Conservation (phyloP, 257 asterid species). For the Solanum sitiens region DNA sequence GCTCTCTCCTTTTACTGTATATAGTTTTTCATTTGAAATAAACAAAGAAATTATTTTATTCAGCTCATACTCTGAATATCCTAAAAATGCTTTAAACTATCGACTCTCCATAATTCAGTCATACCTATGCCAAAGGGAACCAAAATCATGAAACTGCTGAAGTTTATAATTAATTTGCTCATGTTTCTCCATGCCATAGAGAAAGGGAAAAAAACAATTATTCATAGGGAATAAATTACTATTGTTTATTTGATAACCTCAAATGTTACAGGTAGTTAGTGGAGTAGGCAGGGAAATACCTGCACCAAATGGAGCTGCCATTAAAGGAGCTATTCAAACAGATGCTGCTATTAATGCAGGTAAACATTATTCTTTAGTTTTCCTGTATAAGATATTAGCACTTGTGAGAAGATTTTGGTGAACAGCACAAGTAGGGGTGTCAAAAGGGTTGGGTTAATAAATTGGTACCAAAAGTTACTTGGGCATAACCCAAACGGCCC, state of each 20-base stretch:
- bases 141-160: neutral
- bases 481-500: neutral
- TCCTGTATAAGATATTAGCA: neutral
- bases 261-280: slow-evolving; percentile 56
- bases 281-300: slow-evolving; percentile 96
- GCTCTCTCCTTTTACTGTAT: neutral
- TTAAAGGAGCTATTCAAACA: slow-evolving; percentile 89
- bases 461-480: neutral
- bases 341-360: slow-evolving; percentile 95
- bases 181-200: neutral
- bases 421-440: neutral
- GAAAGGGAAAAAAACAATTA: neutral
- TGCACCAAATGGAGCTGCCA: slow-evolving; percentile 79
- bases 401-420: neutral
- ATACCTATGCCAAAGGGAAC: neutral
- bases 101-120: neutral
- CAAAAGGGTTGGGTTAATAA: neutral
- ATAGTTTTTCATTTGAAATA: neutral
- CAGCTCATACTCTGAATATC: neutral
- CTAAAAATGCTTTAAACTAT: neutral
- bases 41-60: neutral
- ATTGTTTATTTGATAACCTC: neutral
- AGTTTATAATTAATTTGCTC: neutral
- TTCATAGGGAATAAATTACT: neutral
- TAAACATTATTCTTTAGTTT: slow-evolving; percentile 3